Evolutionary conservation across 305 asterid species (phyloP), one percentile per base, ranked within the genome.

Genomic region (Lippia alba): DNA sequence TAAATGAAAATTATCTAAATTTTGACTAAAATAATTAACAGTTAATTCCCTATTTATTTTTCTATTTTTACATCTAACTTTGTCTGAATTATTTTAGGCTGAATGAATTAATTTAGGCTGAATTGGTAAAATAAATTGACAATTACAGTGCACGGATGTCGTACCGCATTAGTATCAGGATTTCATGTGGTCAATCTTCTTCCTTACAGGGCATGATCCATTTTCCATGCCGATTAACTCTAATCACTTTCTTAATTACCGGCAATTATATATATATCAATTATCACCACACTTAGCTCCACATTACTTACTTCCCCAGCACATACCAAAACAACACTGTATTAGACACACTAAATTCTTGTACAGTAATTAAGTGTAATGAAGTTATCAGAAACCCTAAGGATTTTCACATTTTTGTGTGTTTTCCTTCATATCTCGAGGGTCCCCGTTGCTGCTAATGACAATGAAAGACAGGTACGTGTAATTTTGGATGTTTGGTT

Each of bases 381-480:
- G 84, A 57, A 69, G 53, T 15, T 73, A 11, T 75, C 81, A 40
- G 65, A 33, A 41, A 78, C 75, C 50, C 44, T 76, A 44, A 51
- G 75, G 0, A 3, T 75, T 3, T 24, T 78, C 16, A 33, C 72
- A 51, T 34, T 76, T 15, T 75, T 77, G 54, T 58, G 12, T 44
- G 45, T 81, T 3, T 80, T 46, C 53, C 71, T 86, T 30, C 33
- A 65, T 17, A 53, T 58, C 58, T 44, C 66, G 9, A 51, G 62
- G 18, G 40, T 72, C 46, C 45, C 67, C 76, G 58, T 12, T 58
- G 81, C 78, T 2, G 61, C 74, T 15, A 39, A 70, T 32, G 73
- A 68, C 34, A 56, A 64, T 32, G 80, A 83, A 71, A 76, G 93
- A 81, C 78, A 87, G 91, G 92, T 86, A 50, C 0, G 5, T n/a